Evolutionary conservation across 306 rosid species (phyloP), one percentile per base, ranked within the genome.

Genomic region (Dalbergia oliveri): DNA sequence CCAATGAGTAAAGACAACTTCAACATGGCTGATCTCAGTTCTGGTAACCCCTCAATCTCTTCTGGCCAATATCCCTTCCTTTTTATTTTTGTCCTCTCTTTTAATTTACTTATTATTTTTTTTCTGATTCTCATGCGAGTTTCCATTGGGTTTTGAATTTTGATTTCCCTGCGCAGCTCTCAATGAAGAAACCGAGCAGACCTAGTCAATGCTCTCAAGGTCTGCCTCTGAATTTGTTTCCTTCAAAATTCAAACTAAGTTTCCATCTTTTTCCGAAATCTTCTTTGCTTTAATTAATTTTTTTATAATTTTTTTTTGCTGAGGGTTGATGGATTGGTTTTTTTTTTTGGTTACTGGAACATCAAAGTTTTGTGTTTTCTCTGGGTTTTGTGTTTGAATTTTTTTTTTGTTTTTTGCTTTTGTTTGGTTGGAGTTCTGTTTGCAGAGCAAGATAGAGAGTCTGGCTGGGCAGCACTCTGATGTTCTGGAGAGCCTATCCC

Each of bases 391-490:
- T 47, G 53, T 47, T 4, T 47, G 15, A 47, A 47, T 47, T 44
- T 8, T 44, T 47, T 47, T 47, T 47, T 21, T 21, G n/a, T n/a
- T n/a, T n/a, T n/a, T n/a, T n/a, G n/a, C 2, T 7, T 43, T 47
- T 13, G 15, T 13, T 47, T 10, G 10, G 15, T 1, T 47, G 53
- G 14, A 47, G 3, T 12, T 12, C n/a, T 12, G 6, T 85, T 26
- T 63, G 81, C 86, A 93, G 98, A 88, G 76, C 85, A 92, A 88
- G 89, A 92, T 90, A 33, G 93, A 92, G 85, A 88, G 97, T 84
- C 79, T 94, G 43, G 96, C 97, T 67, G 97, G 97, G 45, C 91
- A 92, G 79, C 97, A 92, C 84, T 83, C 91, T 6, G 97, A 94
- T 68, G 66, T 88, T 73, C 88, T 94, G 0, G 97, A 90, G 81